Evolutionary conservation across 2,329 filamentous ascomycete genomes (phyloP).

Genomic region (Aureobasidium sp.): DNA sequence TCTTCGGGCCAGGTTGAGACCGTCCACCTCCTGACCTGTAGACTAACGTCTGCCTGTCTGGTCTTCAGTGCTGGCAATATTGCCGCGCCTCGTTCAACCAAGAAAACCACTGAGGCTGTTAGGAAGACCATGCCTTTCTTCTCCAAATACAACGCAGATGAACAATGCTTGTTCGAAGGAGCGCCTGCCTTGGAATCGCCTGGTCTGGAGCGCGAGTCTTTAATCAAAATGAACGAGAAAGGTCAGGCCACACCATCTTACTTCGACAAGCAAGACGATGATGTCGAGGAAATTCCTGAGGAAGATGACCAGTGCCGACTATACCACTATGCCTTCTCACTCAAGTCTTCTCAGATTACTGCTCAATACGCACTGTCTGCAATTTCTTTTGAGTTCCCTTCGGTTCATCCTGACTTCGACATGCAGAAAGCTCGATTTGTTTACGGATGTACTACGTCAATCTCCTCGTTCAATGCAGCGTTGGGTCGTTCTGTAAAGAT

Average conservation of each 20-base stretch:
- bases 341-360: constrained; percentile 40
- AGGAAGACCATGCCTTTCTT: constrained; percentile 40
- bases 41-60: constrained; percentile 57
- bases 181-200: constrained; percentile 18
- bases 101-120: constrained; percentile 19
- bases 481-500: constrained; percentile 61
- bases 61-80: constrained; percentile 61
- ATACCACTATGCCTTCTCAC: constrained; percentile 60
- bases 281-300: constrained; percentile 14
- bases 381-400: constrained; percentile 63
- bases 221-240: background rate
- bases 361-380: constrained; percentile 59
- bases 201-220: constrained; percentile 6
- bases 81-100: constrained; percentile 42
- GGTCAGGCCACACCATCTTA: background rate
- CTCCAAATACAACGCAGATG: constrained; percentile 36
- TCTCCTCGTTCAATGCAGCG: constrained; percentile 50
- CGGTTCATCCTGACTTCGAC: constrained; percentile 45
- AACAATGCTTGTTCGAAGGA: constrained; percentile 27
- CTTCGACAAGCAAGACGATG: constrained; percentile 9
- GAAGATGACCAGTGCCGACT: constrained; percentile 62
- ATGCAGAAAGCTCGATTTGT: constrained; percentile 56
- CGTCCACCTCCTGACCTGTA: constrained; percentile 60
- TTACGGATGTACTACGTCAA: constrained; percentile 59
- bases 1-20: constrained; percentile 29